Evolutionary conservation across 306 rosid species (phyloP).

Genomic region (Vachellia collinsii): DNA sequence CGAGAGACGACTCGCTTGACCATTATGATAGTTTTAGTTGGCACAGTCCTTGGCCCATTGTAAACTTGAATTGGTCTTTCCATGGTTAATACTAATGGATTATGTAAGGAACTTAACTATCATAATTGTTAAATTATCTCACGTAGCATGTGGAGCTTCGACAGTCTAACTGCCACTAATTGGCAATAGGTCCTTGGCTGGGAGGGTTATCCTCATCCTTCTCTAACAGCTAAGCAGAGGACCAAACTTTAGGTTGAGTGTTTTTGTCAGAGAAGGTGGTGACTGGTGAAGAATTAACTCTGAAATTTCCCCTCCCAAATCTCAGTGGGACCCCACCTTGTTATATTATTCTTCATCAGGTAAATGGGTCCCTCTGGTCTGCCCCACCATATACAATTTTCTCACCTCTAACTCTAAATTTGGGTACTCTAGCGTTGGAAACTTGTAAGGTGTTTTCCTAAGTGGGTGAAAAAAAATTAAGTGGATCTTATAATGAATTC

Average conservation of each 20-base stretch:
- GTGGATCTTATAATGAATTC: neutral
- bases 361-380: slow-evolving; percentile 47
- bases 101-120: neutral
- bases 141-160: neutral
- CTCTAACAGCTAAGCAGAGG: slow-evolving; percentile 44
- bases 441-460: neutral
- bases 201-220: slow-evolving; percentile 32
- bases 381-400: slow-evolving; percentile 29
- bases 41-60: neutral
- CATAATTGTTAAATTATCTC: neutral
- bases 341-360: slow-evolving; percentile 42
- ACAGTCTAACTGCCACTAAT: neutral
- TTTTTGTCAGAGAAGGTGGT: slow-evolving; percentile 19
- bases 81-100: neutral
- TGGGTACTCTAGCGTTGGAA: neutral
- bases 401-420: neutral
- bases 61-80: neutral
- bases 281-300: slow-evolving; percentile 48
- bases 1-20: neutral
- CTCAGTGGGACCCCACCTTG: slow-evolving; percentile 51
- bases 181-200: slow-evolving; percentile 21
- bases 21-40: neutral
- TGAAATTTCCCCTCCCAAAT: slow-evolving; percentile 46
- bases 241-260: slow-evolving; percentile 21
- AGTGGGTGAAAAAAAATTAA: neutral